Conservation (phyloP, 148 eudicot species). For the Gaultheria prostrata region DNA sequence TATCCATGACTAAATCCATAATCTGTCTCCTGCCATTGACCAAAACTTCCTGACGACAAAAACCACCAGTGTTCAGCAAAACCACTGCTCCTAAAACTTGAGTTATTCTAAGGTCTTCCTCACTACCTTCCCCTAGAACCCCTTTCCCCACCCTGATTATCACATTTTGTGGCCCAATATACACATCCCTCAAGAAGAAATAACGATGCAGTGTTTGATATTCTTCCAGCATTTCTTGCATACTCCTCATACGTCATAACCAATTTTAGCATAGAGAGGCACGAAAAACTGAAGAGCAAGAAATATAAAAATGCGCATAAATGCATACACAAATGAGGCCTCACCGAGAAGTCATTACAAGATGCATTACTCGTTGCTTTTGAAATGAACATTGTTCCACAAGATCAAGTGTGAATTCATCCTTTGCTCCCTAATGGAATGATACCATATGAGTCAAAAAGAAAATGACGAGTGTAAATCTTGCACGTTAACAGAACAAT, state of each 20-base stretch:
- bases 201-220: neutral
- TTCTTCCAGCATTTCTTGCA: neutral
- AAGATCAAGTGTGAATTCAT: slow-evolving; percentile 98
- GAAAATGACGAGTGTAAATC: neutral
- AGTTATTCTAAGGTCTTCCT: neutral
- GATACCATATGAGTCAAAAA: neutral
- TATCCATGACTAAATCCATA: neutral
- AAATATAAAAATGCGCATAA: neutral
- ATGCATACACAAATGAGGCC: neutral
- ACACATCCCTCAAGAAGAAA: neutral
- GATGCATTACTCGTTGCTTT: slow-evolving; percentile 94
- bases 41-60: neutral
- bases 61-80: neutral
- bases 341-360: slow-evolving; percentile 84
- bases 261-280: neutral
- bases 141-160: neutral
- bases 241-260: neutral
- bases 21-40: neutral
- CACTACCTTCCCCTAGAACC: neutral
- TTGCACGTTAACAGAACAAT: neutral
- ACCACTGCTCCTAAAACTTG: neutral
- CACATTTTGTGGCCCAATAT: neutral
- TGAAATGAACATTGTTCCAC: slow-evolving; percentile 99
- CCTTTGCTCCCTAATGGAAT: slow-evolving; percentile 77
- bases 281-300: neutral